Percentiles rank a stretch among this genome's conserved stretches.
Conservation (phyloP, 495 filamentous ascomycete species). For the Thermochaetoides thermophila region DNA sequence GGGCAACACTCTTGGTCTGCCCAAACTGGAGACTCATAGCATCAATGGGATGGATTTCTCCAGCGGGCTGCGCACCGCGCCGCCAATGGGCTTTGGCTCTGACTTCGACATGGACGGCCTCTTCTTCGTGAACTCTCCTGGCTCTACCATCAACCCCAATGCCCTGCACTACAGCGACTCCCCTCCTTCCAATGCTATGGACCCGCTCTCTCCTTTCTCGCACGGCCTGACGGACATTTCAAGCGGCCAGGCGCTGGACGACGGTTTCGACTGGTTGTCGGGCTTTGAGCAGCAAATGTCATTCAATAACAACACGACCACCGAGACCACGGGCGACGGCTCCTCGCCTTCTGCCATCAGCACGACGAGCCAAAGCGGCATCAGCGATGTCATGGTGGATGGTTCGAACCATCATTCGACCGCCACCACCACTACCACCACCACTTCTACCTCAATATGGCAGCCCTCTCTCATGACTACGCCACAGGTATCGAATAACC, state of each 20-base stretch:
- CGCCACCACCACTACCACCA: conserved; percentile 24
- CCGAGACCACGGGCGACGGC: conserved; percentile 72
- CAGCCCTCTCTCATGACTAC: conserved; percentile 50
- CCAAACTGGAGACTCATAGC: conserved; percentile 72
- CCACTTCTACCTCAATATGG: conserved; percentile 49
- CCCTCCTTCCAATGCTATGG: conserved; percentile 55
- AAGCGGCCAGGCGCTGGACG: conserved; percentile 48
- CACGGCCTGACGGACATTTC: conserved; percentile 47
- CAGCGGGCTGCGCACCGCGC: conserved; percentile 63
- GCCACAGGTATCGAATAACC: conserved; percentile 40
- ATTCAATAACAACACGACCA: conserved; percentile 43
- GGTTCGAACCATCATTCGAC: conserved; percentile 57
- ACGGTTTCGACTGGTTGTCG: conserved; percentile 75
- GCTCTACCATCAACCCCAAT: conserved; percentile 84
- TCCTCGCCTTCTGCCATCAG: conserved; percentile 93
- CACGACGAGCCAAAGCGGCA: conserved; percentile 77
- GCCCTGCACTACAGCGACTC: conserved; percentile 87
- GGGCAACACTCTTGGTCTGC: conserved; percentile 48
- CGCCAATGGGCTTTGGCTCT: conserved; percentile 52
- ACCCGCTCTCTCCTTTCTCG: conserved; percentile 60
- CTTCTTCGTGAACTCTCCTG: conserved; percentile 44
- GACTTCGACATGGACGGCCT: conserved; percentile 65
- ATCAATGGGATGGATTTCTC: conserved; percentile 40
- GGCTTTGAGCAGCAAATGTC: conserved; percentile 66
- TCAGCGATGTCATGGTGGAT: conserved; percentile 87